Evolutionary conservation across 805 yeast species (phyloP).

Genomic region (Barnettozyma populi): DNA sequence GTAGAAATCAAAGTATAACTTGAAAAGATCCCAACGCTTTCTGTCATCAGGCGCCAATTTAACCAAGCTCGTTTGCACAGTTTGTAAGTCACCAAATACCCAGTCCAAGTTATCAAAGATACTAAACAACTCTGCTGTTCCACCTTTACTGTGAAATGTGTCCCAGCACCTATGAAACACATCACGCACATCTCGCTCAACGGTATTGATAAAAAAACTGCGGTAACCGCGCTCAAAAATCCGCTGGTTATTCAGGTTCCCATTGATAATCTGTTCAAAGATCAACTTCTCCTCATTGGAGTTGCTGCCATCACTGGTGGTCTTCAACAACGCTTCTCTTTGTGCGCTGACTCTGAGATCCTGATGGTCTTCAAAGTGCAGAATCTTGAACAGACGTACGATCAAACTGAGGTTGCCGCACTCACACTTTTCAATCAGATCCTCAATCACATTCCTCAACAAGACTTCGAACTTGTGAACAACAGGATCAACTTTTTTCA

Average conservation of each 20-base stretch:
- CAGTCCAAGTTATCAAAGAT: constrained; percentile 72
- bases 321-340: constrained; percentile 12
- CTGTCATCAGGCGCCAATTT: constrained; percentile 69
- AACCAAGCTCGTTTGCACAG: constrained; percentile 54
- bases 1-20: constrained; percentile 57
- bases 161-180: constrained; percentile 64
- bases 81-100: constrained; percentile 73
- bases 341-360: constrained; percentile 48
- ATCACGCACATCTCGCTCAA: constrained; percentile 55
- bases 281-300: constrained; percentile 25
- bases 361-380: constrained; percentile 75
- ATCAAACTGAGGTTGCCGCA: constrained; percentile 64
- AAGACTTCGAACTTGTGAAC: constrained; percentile 59
- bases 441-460: constrained; percentile 58
- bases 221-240: constrained; percentile 53
- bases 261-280: constrained; percentile 35
- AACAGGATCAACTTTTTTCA: constrained; percentile 36
- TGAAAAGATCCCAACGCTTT: constrained; percentile 63
- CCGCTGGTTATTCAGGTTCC: constrained; percentile 31
- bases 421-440: constrained; percentile 67
- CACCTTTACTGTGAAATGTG: constrained; percentile 41
- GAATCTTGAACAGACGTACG: constrained; percentile 65
- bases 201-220: constrained; percentile 50
- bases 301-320: constrained; percentile 17
- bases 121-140: constrained; percentile 34